phyloP scores from a whole-genome alignment of 1,284 basidiomycete species.

The Irpex rosettiformis region DNA sequence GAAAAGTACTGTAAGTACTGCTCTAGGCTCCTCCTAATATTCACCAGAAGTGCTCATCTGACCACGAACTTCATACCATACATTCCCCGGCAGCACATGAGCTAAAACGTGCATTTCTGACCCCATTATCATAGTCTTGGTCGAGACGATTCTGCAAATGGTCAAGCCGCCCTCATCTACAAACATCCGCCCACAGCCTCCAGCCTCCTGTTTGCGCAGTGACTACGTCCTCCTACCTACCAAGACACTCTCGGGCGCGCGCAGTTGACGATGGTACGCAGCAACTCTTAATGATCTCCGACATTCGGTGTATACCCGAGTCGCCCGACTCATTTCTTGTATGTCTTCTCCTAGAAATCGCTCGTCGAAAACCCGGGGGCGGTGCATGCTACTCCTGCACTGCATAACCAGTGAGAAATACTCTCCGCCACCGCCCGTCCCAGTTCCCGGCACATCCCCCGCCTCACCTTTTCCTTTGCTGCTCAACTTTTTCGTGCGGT shows the following conservation, averaged over 20 bases:
- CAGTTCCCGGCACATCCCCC: too few species aligned
- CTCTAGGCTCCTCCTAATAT: too few species aligned
- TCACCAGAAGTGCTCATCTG: too few species aligned
- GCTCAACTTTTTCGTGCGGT: neutral
- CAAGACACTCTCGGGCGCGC: neutral
- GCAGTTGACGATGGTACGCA: neutral
- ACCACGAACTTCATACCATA: neutral
- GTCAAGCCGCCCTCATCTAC: neutral
- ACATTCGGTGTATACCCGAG: neutral
- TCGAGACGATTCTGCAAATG: neutral
- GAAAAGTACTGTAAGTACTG: too few species aligned
- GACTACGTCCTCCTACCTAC: neutral
- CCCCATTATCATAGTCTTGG: neutral
- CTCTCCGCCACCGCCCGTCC: neutral
- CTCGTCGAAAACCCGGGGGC: neutral
- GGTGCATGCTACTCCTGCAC: neutral
- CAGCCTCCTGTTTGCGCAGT: neutral
- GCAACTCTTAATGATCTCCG: neutral
- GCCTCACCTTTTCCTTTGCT: too few species aligned
- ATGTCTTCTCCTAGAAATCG: neutral
- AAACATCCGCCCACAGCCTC: neutral
- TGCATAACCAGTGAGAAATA: neutral
- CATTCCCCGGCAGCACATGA: neutral
- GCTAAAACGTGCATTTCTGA: neutral
- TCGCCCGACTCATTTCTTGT: neutral